These are phyloP conservation scores for Bipolaris zeicola DNA, from an alignment of 2,329 filamentous ascomycete genomes.

Conservation along the genomic window DNA sequence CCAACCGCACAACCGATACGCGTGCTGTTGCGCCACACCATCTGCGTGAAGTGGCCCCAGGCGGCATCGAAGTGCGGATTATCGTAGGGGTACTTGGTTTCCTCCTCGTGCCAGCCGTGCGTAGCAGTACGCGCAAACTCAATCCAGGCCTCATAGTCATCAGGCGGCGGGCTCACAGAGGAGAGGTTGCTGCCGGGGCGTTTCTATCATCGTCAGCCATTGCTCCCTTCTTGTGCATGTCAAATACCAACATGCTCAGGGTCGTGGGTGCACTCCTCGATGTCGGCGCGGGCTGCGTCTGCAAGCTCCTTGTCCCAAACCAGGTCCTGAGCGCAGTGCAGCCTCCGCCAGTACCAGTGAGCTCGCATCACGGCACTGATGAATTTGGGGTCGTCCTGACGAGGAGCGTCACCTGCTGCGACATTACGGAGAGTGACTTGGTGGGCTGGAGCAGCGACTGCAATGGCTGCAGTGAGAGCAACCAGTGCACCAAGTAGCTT, in stretches of 20 bases:
- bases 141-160: slow-evolving; percentile 34
- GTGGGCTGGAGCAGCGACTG: slow-evolving; percentile 28
- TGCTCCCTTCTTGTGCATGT: neutral
- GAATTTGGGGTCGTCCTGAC: slow-evolving; percentile 38
- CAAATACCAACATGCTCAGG: slow-evolving; percentile 35
- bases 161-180: slow-evolving; percentile 30
- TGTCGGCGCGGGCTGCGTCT: slow-evolving; percentile 30
- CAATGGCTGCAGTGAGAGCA: slow-evolving; percentile 28
- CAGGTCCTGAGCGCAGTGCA: slow-evolving; percentile 46
- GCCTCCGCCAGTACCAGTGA: slow-evolving; percentile 45
- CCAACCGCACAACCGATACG: slow-evolving; percentile 45
- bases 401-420: slow-evolving; percentile 29
- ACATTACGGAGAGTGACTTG: slow-evolving; percentile 23
- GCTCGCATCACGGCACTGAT: slow-evolving; percentile 41
- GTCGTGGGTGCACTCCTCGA: slow-evolving; percentile 32
- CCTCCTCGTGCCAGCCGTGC: slow-evolving; percentile 47
- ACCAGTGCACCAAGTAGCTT: slow-evolving; percentile 30
- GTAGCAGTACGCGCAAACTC: slow-evolving; percentile 35
- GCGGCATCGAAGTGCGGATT: slow-evolving; percentile 35
- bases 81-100: slow-evolving; percentile 43
- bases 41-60: slow-evolving; percentile 48
- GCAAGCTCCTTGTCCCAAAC: slow-evolving; percentile 40
- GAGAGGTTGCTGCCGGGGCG: slow-evolving; percentile 45
- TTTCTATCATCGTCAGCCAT: slow-evolving; percentile 27
- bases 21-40: slow-evolving; percentile 47